Evolutionary conservation across 2,329 filamentous ascomycete species (phyloP), one percentile per base, ranked within the genome.

Genomic region (Aureobasidium sp.): DNA sequence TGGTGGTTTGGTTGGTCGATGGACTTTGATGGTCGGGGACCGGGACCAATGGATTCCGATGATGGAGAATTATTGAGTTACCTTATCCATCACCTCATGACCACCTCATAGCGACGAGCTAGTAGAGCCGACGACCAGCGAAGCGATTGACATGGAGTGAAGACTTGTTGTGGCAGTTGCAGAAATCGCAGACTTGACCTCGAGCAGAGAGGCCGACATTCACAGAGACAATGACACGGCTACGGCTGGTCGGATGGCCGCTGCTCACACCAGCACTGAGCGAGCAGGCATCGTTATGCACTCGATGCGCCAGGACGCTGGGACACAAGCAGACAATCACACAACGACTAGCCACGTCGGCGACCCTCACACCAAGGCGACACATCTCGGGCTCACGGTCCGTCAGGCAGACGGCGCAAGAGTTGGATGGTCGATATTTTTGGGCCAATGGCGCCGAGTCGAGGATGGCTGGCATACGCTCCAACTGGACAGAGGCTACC

Each of bases 351-450:
- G 63, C 27, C 66, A 68, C 57, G 62, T 66, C 29, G 63, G 58
- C 39, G 62, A 42, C 45, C 15, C 6, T 30, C 45, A 48, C 66
- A 25, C 52, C 65, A 44, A 58, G 63, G n/a, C 63, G 63, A 50
- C 68, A 69, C 48, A 62, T 67, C 4, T 67, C 67, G 9, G 63
- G 59, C 5, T 62, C 67, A 32, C 44, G 57, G 57, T 32, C 27
- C 8, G 44, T 59, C 25, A 59, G 45, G 36, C 44, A 59, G 37
- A 59, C 57, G 37, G 64, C 60, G 29, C 55, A 70, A 48, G 65
- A 67, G 34, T 63, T 73, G 15, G 69, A 71, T 47, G 66, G 65
- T 58, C 68, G 61, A 41, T 73, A 73, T 63, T 73, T 73, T 65
- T 72, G 70, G 68, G 69, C 70, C 44, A 73, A 73, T 67, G 69